A percentile compares a stretch with the other conserved stretches of the same genome.
Evolutionary conservation across 2,329 filamentous ascomycete genomes (phyloP).

Genomic region (Epichloe sp.): DNA sequence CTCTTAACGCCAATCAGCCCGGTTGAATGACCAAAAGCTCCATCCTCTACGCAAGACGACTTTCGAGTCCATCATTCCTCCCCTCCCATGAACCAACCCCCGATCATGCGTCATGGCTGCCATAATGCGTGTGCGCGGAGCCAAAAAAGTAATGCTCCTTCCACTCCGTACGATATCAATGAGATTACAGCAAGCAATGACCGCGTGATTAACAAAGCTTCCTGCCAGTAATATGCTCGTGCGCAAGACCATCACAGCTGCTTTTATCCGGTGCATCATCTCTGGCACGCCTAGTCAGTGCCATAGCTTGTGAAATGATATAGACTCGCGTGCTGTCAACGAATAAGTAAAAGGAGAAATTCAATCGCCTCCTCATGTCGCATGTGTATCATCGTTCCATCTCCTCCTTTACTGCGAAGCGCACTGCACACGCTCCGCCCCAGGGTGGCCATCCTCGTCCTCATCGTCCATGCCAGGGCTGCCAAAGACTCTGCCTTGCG

Average conservation of each 20-base stretch:
- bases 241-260: conserved; percentile 6
- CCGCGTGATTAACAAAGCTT: conserved; percentile 5
- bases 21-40: conserved; percentile 18
- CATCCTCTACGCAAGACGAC: conserved; percentile 7
- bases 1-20: conserved; percentile 24
- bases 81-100: conserved; percentile 2
- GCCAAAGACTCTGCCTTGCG: conserved; percentile 54
- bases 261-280: conserved; percentile 8
- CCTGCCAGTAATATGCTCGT: conserved; percentile 4
- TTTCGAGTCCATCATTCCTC: conserved; percentile 4
- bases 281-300: background rate
- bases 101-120: conserved; percentile 5
- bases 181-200: conserved; percentile 8
- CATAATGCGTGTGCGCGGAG: conserved; percentile 1
- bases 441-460: conserved; percentile 66
- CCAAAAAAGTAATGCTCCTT: background rate
- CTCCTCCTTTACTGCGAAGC: conserved; percentile 60
- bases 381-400: background rate
- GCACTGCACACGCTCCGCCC: conserved; percentile 72
- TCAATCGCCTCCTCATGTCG: background rate
- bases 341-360: background rate
- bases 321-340: background rate
- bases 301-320: background rate
- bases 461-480: conserved; percentile 52
- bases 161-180: conserved; percentile 9